Evolutionary conservation across 371 early-diverging fungal species (phyloP).

Genomic region (Mucor indicus): DNA sequence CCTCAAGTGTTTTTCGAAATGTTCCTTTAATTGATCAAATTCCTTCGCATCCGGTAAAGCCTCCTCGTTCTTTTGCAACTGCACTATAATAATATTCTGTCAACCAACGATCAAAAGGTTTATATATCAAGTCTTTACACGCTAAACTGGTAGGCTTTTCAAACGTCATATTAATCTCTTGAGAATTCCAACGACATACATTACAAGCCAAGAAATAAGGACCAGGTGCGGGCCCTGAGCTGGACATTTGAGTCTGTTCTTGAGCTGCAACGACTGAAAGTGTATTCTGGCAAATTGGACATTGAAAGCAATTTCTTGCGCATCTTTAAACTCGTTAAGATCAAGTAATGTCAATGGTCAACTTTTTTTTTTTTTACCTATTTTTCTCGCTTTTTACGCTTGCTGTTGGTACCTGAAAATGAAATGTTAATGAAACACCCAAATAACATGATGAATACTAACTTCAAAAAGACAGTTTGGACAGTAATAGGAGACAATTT

Average conservation of each 20-base stretch:
- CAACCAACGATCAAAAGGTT: not conserved
- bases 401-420: constrained; percentile 74
- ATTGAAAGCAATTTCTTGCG: constrained; percentile 92
- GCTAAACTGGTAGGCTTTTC: constrained; percentile 91
- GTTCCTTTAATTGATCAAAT: constrained; percentile 79
- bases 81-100: constrained; percentile 41
- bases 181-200: constrained; percentile 91
- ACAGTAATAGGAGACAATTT: constrained; percentile 89
- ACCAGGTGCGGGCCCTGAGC: constrained; percentile 22
- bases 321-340: constrained; percentile 56
- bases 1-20: constrained; percentile 70
- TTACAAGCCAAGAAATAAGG: constrained; percentile 76
- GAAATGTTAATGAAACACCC: not conserved
- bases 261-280: constrained; percentile 77
- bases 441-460: not conserved
- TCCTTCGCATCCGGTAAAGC: constrained; percentile 72
- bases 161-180: constrained; percentile 85
- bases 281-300: constrained; percentile 86
- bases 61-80: constrained; percentile 76
- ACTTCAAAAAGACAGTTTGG: constrained; percentile 94
- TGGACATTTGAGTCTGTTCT: constrained; percentile 31
- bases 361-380: constrained; percentile 44
- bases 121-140: constrained; percentile 41
- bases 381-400: constrained; percentile 91
- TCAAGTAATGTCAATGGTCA: not conserved